A percentile compares a stretch with the other conserved stretches of the same genome.
Evolutionary conservation across 2,329 filamentous ascomycete species (phyloP).

Genomic region (Xylariaceae sp.): DNA sequence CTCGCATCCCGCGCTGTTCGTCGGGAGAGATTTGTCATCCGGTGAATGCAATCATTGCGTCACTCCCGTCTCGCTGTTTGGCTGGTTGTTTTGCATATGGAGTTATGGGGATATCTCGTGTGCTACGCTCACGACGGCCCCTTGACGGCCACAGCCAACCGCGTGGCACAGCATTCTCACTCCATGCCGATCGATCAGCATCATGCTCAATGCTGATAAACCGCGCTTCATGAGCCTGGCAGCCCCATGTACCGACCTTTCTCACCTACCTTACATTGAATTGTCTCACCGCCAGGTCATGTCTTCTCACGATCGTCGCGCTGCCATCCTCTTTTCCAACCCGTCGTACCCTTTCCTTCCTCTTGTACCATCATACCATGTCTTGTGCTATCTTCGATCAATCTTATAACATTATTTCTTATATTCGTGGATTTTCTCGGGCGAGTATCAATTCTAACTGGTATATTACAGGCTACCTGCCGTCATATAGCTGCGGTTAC

Average conservation of each 20-base stretch:
- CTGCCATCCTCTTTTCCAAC: slow-evolving; percentile 10
- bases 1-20: background rate
- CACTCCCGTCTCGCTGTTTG: slow-evolving; percentile 45
- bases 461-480: slow-evolving; percentile 19
- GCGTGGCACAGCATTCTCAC: slow-evolving; percentile 17
- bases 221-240: slow-evolving; percentile 4
- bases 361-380: no score
- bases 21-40: slow-evolving; percentile 29
- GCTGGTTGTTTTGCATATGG: slow-evolving; percentile 30
- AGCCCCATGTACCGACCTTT: background rate
- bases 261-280: slow-evolving; percentile 6
- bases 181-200: slow-evolving; percentile 10
- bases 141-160: slow-evolving; percentile 28
- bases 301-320: slow-evolving; percentile 2
- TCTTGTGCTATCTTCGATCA: no score
- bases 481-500: slow-evolving; percentile 22
- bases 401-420: background rate
- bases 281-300: slow-evolving; percentile 10
- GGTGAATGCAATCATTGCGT: slow-evolving; percentile 50
- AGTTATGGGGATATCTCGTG: slow-evolving; percentile 31
- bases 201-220: slow-evolving; percentile 6
- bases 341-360: background rate
- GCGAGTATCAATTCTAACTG: slow-evolving; percentile 13
- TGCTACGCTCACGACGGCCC: slow-evolving; percentile 23
- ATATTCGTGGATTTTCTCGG: background rate